phyloP scores from a whole-genome alignment of 2,329 filamentous ascomycete species.

The Penicillium capsulatum region DNA sequence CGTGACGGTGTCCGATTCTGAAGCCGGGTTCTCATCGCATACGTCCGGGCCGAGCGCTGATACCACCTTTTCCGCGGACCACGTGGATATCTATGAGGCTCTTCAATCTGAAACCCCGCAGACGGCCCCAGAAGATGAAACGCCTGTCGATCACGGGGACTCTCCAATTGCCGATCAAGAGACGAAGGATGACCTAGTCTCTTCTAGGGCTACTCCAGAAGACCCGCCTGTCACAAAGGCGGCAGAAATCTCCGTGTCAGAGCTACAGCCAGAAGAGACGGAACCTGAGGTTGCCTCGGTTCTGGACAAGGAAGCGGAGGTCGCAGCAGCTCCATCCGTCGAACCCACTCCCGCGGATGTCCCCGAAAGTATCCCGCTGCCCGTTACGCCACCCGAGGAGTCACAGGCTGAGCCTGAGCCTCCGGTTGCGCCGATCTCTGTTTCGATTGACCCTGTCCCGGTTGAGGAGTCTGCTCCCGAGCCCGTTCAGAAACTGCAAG shows the following conservation, averaged over 20 bases:
- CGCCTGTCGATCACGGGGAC: constrained; percentile 19
- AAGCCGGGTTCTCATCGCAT: constrained; percentile 16
- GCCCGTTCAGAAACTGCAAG: constrained; percentile 18
- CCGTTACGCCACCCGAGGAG: constrained; percentile 16
- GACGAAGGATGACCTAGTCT: constrained; percentile 28
- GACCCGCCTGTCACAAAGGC: constrained; percentile 28
- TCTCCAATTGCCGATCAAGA: constrained; percentile 23
- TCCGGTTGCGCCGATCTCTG: constrained; percentile 17
- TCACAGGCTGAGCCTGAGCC: constrained; percentile 16
- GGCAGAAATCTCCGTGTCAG: constrained; percentile 22
- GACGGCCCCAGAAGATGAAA: constrained; percentile 24
- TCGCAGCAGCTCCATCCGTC: constrained; percentile 4
- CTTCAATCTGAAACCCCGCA: constrained; percentile 17
- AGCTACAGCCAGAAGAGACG: constrained; percentile 25
- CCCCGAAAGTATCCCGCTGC: constrained; percentile 17
- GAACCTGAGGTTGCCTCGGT: constrained; percentile 14
- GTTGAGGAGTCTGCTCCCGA: constrained; percentile 24
- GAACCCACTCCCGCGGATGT: constrained; percentile 10
- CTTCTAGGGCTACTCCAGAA: constrained; percentile 29
- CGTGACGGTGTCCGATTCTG: constrained; percentile 15
- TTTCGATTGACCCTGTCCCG: constrained; percentile 18
- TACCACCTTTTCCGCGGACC: constrained; percentile 11
- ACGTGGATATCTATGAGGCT: constrained; percentile 10
- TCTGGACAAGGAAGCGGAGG: constrained; percentile 17
- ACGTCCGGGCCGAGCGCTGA: constrained; percentile 12